phyloP scores from a whole-genome alignment of 2,329 filamentous ascomycete species.

The Hymenoscyphus albidus region DNA sequence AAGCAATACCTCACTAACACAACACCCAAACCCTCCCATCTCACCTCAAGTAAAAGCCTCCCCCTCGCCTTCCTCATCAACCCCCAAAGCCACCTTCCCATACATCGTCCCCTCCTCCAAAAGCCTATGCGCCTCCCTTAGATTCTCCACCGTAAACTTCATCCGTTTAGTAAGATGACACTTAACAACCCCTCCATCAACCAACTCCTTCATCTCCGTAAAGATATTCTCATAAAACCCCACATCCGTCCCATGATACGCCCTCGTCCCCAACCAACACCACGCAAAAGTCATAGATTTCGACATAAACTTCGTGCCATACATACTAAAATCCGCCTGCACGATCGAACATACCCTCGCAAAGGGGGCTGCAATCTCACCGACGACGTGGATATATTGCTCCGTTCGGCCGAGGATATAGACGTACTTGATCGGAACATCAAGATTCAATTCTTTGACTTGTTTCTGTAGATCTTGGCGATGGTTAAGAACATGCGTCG shows the following conservation, averaged over 20 bases:
- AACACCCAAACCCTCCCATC: neutral
- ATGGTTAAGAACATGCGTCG: conserved; percentile 43
- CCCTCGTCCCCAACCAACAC: conserved; percentile 41
- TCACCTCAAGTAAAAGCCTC: neutral
- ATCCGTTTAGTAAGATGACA: conserved; percentile 39
- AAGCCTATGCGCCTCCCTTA: conserved; percentile 39
- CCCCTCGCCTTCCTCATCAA: conserved; percentile 30
- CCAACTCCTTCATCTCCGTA: conserved; percentile 34
- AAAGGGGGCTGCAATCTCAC: conserved; percentile 41
- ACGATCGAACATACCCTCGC: conserved; percentile 45
- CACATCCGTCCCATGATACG: conserved; percentile 39
- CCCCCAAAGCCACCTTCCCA: conserved; percentile 38
- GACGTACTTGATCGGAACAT: conserved; percentile 36
- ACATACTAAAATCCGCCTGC: conserved; percentile 42
- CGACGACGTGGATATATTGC: conserved; percentile 39
- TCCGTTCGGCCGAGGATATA: conserved; percentile 42
- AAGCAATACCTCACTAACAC: no score
- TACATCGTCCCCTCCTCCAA: conserved; percentile 38
- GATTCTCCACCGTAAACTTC: conserved; percentile 36
- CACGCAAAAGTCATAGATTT: conserved; percentile 43
- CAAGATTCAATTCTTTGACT: conserved; percentile 36
- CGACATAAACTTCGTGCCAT: conserved; percentile 44
- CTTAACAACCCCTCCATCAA: conserved; percentile 38
- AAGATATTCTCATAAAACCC: conserved; percentile 41
- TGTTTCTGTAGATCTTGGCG: conserved; percentile 39